Evolutionary conservation across 805 yeast genomes (phyloP).

Genomic region (Ogataea glucozyma): DNA sequence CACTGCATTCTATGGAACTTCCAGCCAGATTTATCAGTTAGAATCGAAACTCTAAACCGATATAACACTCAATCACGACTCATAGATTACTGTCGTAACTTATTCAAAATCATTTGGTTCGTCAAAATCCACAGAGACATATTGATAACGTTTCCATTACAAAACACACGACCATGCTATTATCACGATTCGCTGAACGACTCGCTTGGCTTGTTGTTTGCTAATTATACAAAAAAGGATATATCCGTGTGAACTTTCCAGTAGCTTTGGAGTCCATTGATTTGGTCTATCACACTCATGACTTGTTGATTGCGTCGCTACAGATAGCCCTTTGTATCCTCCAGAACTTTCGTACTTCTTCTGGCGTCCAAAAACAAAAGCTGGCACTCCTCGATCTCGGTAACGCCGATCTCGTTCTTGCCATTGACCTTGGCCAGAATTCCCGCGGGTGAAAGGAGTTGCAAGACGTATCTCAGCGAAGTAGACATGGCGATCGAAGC

Average conservation of each 20-base stretch:
- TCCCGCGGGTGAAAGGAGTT: constrained; percentile 86
- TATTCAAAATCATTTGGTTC: too few relatives aligned
- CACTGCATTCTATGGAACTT: too few relatives aligned
- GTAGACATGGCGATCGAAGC: constrained; percentile 91
- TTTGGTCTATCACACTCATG: too few relatives aligned
- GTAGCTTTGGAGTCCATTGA: too few relatives aligned
- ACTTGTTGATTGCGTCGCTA: constrained; percentile 21
- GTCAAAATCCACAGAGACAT: too few relatives aligned
- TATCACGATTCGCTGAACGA: not conserved
- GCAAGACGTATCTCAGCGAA: constrained; percentile 88
- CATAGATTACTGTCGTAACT: too few relatives aligned
- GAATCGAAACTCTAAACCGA: too few relatives aligned
- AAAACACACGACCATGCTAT: too few relatives aligned
- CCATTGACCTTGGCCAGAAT: constrained; percentile 77
- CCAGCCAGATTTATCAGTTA: too few relatives aligned
- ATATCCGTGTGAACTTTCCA: too few relatives aligned
- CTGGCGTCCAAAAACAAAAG: constrained; percentile 83
- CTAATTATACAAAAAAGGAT: not conserved
- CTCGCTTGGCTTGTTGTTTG: not conserved
- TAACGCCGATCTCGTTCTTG: constrained; percentile 62
- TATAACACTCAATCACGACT: too few relatives aligned
- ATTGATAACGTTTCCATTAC: not conserved
- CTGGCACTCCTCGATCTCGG: constrained; percentile 87
- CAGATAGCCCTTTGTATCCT: constrained; percentile 44
- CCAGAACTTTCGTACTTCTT: constrained; percentile 84